Percentiles rank a stretch among this genome's conserved stretches.
Conservation (phyloP, 495 filamentous ascomycete species). For the Letharia columbiana region DNA sequence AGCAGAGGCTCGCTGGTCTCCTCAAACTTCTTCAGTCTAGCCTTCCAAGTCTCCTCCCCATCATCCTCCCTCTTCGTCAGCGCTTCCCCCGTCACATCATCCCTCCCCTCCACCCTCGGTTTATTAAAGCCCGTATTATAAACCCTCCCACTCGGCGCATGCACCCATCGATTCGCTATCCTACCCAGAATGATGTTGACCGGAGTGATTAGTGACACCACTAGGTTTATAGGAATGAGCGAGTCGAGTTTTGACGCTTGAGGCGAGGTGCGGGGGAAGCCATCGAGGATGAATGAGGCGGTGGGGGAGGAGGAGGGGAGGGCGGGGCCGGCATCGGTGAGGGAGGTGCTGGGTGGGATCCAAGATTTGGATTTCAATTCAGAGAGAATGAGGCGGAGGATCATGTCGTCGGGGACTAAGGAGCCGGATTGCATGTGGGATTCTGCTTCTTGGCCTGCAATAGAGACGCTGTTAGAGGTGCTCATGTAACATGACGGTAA, state of each 20-base stretch:
- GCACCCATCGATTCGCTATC: conserved; percentile 86
- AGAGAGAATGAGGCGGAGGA: conserved; percentile 79
- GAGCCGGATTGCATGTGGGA: conserved; percentile 83
- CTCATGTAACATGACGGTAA: not conserved
- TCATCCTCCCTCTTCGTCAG: conserved; percentile 80
- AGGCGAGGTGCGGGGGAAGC: conserved; percentile 79
- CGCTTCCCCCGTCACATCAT: conserved; percentile 86
- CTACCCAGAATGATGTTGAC: conserved; percentile 74
- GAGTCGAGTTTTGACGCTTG: conserved; percentile 72
- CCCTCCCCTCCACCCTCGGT: conserved; percentile 68
- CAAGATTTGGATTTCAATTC: conserved; percentile 88
- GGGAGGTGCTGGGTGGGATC: conserved; percentile 46
- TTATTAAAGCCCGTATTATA: conserved; percentile 92
- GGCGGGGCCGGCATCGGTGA: conserved; percentile 28
- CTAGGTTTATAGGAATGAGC: conserved; percentile 85
- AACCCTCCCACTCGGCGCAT: conserved; percentile 80
- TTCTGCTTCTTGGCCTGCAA: conserved; percentile 77
- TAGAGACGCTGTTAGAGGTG: conserved; percentile 11
- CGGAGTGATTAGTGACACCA: conserved; percentile 49
- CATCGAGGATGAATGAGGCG: conserved; percentile 90
- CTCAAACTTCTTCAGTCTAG: conserved; percentile 70
- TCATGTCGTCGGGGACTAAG: conserved; percentile 83
- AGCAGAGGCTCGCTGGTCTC: conserved; percentile 78
- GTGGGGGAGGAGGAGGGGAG: conserved; percentile 56
- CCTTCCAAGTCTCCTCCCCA: conserved; percentile 73